phyloP scores from a whole-genome alignment of 306 rosid genomes.

The Herpetospermum pedunculosum region DNA sequence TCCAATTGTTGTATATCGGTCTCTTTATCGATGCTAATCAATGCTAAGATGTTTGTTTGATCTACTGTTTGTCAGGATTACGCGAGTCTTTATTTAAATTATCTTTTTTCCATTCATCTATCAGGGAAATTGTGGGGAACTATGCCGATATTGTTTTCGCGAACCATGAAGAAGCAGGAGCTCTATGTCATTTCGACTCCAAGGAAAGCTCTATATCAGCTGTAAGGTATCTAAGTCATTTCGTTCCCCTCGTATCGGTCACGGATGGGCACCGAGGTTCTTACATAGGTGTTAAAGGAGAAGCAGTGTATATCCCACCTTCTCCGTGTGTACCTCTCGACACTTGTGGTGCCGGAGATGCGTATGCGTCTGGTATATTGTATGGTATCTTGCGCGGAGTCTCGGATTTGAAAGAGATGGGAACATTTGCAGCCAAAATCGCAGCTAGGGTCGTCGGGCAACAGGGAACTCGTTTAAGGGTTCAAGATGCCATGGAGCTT shows the following conservation, averaged over 20 bases:
- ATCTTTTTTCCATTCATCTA: not conserved
- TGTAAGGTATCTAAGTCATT: slow-evolving; percentile 74
- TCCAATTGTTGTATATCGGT: not conserved
- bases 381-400: slow-evolving; percentile 58
- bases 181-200: slow-evolving; percentile 55
- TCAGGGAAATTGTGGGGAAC: slow-evolving; percentile 77
- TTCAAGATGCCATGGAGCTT: slow-evolving; percentile 65
- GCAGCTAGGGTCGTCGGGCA: slow-evolving; percentile 93
- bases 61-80: not conserved
- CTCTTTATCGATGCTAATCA: not conserved
- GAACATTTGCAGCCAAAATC: slow-evolving; percentile 63
- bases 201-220: slow-evolving; percentile 51
- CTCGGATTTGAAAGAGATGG: slow-evolving; percentile 68
- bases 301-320: slow-evolving; percentile 78
- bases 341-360: slow-evolving; percentile 98
- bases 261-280: slow-evolving; percentile 84
- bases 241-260: slow-evolving; percentile 74
- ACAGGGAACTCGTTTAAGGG: slow-evolving; percentile 76
- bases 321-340: slow-evolving; percentile 76
- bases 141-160: slow-evolving; percentile 72
- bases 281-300: slow-evolving; percentile 77
- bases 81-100: not conserved
- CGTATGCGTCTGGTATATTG: slow-evolving; percentile 76
- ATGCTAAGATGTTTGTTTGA: not conserved
- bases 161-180: slow-evolving; percentile 74